These are phyloP conservation scores for Phytophthora multivora DNA, from an alignment of 352 stramenopile species.

Conservation along the genomic window DNA sequence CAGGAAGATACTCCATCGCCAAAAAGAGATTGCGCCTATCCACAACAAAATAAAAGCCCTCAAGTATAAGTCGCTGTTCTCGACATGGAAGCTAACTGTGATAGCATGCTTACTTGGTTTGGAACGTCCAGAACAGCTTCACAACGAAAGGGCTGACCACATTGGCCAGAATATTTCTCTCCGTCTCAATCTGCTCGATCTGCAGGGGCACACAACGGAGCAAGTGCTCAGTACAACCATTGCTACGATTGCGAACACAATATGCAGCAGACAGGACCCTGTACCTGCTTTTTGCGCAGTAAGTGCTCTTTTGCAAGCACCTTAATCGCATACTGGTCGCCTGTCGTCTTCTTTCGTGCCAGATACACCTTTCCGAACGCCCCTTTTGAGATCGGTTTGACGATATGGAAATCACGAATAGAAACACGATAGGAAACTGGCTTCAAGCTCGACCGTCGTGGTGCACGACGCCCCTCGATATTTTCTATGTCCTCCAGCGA, in stretches of 20 bases:
- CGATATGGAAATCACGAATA: slow-evolving; percentile 88
- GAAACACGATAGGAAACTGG: slow-evolving; percentile 61
- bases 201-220: slow-evolving; percentile 29
- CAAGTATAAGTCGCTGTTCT: slow-evolving; percentile 20
- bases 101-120: slow-evolving; percentile 71
- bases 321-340: slow-evolving; percentile 92
- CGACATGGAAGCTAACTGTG: background rate
- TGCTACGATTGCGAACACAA: background rate
- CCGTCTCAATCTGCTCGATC: slow-evolving; percentile 87
- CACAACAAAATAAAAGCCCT: slow-evolving; percentile 1
- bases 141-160: slow-evolving; percentile 92
- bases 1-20: slow-evolving; percentile 91
- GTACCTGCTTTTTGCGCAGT: slow-evolving; percentile 88
- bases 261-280: background rate
- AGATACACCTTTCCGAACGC: slow-evolving; percentile 91
- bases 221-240: slow-evolving; percentile 20
- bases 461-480: slow-evolving; percentile 9
- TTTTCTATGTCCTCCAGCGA: slow-evolving; percentile 75
- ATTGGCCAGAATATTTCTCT: slow-evolving; percentile 87
- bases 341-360: slow-evolving; percentile 84
- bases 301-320: slow-evolving; percentile 90
- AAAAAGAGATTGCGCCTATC: slow-evolving; percentile 83
- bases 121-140: slow-evolving; percentile 92
- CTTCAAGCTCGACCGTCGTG: slow-evolving; percentile 27
- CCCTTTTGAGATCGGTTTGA: slow-evolving; percentile 91